A percentile compares a stretch with the other conserved stretches of the same genome.
Evolutionary conservation across 805 yeast species (phyloP).

Genomic region (Myxozyma lipomycoides): DNA sequence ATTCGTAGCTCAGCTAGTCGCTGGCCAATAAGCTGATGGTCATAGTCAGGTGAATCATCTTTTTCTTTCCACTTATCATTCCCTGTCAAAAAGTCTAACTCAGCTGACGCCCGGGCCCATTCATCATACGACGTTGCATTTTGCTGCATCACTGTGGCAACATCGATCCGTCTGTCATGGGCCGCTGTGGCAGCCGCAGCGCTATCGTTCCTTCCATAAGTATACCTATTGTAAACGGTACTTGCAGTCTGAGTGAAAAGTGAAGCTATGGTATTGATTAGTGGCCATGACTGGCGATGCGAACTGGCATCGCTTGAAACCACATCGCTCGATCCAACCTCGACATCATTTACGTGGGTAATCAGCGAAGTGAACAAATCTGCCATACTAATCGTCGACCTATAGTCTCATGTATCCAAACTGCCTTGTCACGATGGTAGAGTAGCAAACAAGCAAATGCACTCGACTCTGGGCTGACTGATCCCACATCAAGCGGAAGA

Average conservation of each 20-base stretch:
- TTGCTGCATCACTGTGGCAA: slow-evolving; percentile 13
- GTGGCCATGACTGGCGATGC: too few species aligned
- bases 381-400: too few species aligned
- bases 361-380: neutral
- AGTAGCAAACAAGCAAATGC: too few species aligned
- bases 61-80: slow-evolving; percentile 69
- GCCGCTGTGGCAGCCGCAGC: too few species aligned
- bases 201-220: neutral
- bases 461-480: too few species aligned
- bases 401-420: too few species aligned
- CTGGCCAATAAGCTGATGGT: slow-evolving; percentile 55
- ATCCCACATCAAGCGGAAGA: too few species aligned
- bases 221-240: neutral
- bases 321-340: too few species aligned
- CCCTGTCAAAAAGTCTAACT: slow-evolving; percentile 59
- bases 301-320: too few species aligned
- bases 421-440: too few species aligned
- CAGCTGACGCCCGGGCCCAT: slow-evolving; percentile 64
- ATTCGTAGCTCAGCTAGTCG: slow-evolving; percentile 53
- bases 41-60: slow-evolving; percentile 62
- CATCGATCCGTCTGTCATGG: slow-evolving; percentile 8
- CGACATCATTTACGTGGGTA: too few species aligned
- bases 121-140: slow-evolving; percentile 39
- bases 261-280: neutral
- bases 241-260: neutral